These are phyloP conservation scores for Mortierella sp. DNA, from an alignment of 371 early-diverging fungal genomes.

Conservation along the genomic window DNA sequence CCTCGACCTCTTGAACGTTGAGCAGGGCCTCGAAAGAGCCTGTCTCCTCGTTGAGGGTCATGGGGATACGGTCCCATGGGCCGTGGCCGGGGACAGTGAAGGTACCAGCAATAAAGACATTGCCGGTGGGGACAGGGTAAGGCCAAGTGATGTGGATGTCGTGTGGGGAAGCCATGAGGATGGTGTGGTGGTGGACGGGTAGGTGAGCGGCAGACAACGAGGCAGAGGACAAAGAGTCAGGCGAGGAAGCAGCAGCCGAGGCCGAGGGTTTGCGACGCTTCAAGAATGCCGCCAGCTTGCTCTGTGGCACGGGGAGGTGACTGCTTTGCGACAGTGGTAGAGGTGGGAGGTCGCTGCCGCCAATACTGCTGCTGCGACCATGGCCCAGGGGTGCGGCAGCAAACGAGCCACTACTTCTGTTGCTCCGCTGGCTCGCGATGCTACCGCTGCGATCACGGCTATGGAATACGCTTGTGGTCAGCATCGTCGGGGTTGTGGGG, in stretches of 20 bases:
- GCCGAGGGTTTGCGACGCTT: constrained; percentile 1
- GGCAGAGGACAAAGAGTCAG: constrained; percentile 17
- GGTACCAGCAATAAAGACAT: constrained; percentile 46
- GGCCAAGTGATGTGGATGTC: constrained; percentile 48
- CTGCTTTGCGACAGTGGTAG: neutral
- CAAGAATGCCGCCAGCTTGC: too few species aligned
- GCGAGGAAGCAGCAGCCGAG: constrained; percentile 18
- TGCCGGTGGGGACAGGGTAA: constrained; percentile 35
- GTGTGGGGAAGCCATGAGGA: constrained; percentile 42
- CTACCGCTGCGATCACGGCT: constrained; percentile 27
- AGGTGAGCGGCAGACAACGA: constrained; percentile 6
- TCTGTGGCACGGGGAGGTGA: neutral
- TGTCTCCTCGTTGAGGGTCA: constrained; percentile 32
- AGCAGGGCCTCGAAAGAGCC: constrained; percentile 35
- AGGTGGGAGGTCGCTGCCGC: neutral
- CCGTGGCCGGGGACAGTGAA: constrained; percentile 49
- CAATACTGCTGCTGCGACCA: neutral
- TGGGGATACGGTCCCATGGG: constrained; percentile 48
- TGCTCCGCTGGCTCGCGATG: constrained; percentile 14
- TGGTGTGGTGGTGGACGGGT: constrained; percentile 26
- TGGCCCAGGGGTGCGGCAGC: neutral
- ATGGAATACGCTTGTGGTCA: neutral
- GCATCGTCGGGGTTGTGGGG: neutral
- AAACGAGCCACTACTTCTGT: neutral
- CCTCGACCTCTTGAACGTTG: constrained; percentile 40